These are phyloP conservation scores for Botrytis porri DNA, from an alignment of 2,329 filamentous ascomycete genomes.

Conservation along the genomic window DNA sequence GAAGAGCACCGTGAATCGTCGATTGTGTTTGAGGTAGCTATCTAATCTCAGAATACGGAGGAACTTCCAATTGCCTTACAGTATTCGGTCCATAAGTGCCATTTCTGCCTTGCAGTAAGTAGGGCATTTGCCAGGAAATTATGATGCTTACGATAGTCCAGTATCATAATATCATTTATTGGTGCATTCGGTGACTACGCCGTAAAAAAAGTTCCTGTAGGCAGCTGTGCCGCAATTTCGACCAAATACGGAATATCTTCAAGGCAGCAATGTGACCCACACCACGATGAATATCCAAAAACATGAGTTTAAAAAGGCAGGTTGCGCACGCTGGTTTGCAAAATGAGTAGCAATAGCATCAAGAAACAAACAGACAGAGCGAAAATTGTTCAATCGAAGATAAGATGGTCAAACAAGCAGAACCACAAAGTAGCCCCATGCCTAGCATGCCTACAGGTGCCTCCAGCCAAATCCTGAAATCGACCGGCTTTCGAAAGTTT, in stretches of 20 bases:
- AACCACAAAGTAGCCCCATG: conserved; percentile 7
- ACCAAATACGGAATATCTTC: background rate
- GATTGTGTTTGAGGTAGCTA: background rate
- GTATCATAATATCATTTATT: background rate
- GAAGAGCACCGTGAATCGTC: background rate
- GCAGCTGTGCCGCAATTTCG: conserved; percentile 5
- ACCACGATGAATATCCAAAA: background rate
- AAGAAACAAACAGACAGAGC: background rate
- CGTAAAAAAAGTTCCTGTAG: background rate
- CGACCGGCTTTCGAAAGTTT: conserved; percentile 9
- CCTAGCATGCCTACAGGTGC: background rate
- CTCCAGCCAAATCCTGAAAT: background rate
- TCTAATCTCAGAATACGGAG: background rate
- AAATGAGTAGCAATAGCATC: background rate
- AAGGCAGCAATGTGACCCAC: background rate
- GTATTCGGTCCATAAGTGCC: background rate
- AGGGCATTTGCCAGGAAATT: background rate
- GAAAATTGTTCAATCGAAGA: background rate
- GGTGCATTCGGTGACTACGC: background rate
- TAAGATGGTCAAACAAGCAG: conserved; percentile 18
- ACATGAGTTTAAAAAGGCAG: background rate
- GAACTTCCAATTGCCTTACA: background rate
- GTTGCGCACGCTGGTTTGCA: background rate
- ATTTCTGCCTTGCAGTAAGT: background rate
- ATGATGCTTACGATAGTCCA: background rate